Evolutionary conservation across 495 filamentous ascomycete species (phyloP).

Genomic region (Cercophora scortea): DNA sequence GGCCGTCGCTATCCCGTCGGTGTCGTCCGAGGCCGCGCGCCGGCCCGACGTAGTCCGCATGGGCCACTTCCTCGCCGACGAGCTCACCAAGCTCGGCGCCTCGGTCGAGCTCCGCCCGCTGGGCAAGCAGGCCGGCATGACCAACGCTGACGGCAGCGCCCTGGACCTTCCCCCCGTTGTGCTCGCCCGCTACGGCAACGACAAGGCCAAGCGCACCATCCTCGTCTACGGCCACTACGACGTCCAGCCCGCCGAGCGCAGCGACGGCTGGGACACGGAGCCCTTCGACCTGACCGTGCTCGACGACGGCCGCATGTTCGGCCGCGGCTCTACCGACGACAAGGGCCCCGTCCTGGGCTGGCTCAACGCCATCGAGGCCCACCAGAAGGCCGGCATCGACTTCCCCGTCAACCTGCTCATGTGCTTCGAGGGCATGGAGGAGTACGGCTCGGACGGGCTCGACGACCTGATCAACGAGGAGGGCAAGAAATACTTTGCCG

Average conservation of each 20-base stretch:
- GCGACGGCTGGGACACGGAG: slow-evolving; percentile 94
- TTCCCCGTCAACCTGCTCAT: slow-evolving; percentile 97
- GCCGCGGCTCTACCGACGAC: slow-evolving; percentile 93
- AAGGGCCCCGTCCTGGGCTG: slow-evolving; percentile 97
- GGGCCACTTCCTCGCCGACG: slow-evolving; percentile 80
- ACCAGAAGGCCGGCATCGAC: slow-evolving; percentile 87
- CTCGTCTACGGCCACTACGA: slow-evolving; percentile 99
- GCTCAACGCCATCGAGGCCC: slow-evolving; percentile 96
- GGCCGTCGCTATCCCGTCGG: slow-evolving; percentile 91
- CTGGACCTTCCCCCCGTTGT: slow-evolving; percentile 91
- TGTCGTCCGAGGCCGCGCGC: slow-evolving; percentile 84
- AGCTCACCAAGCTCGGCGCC: slow-evolving; percentile 78
- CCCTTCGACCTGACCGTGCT: slow-evolving; percentile 88
- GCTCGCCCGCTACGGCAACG: slow-evolving; percentile 82
- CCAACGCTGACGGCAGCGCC: slow-evolving; percentile 34
- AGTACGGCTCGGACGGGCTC: slow-evolving; percentile 93
- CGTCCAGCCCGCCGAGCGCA: slow-evolving; percentile 88
- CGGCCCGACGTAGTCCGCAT: slow-evolving; percentile 91
- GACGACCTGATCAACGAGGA: slow-evolving; percentile 90
- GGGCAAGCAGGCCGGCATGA: slow-evolving; percentile 75
- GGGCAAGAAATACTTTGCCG: slow-evolving; percentile 84
- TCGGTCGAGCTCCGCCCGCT: slow-evolving; percentile 73
- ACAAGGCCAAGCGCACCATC: slow-evolving; percentile 86
- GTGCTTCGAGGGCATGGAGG: slow-evolving; percentile 99
- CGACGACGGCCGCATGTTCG: slow-evolving; percentile 87